Conservation (phyloP, 2,329 filamentous ascomycete species). For the Aspergillus floridensis region DNA sequence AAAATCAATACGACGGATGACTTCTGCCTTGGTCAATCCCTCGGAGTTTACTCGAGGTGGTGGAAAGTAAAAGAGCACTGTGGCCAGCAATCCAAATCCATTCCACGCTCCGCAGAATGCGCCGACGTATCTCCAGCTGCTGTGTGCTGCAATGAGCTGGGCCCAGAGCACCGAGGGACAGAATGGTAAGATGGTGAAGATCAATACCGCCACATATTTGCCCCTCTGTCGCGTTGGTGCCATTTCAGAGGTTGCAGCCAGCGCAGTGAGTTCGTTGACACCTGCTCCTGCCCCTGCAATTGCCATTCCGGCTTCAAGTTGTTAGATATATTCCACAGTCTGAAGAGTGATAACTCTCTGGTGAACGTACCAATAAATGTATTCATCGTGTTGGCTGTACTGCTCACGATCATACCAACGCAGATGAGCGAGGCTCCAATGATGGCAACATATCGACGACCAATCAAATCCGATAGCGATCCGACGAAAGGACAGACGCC, state of each 20-base stretch:
- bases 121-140: conserved; percentile 46
- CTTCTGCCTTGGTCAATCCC: conserved; percentile 38
- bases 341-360: conserved; percentile 10
- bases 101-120: conserved; percentile 45
- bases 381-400: conserved; percentile 59
- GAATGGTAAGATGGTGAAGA: conserved; percentile 63
- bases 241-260: conserved; percentile 66
- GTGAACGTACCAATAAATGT: conserved; percentile 56
- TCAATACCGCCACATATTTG: conserved; percentile 59
- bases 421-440: conserved; percentile 55
- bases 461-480: conserved; percentile 62
- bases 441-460: conserved; percentile 59
- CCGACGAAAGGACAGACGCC: conserved; percentile 65
- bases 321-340: not conserved
- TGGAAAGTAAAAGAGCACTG: conserved; percentile 46
- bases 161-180: conserved; percentile 61
- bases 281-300: conserved; percentile 65
- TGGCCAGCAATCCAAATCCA: conserved; percentile 42
- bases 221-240: conserved; percentile 64
- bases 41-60: conserved; percentile 44
- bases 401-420: conserved; percentile 59
- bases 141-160: conserved; percentile 53
- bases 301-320: conserved; percentile 49
- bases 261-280: conserved; percentile 65
- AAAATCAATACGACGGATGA: conserved; percentile 50